These are phyloP conservation scores for Xylaria bambusicola DNA, from an alignment of 495 filamentous ascomycete genomes.

Conservation along the genomic window DNA sequence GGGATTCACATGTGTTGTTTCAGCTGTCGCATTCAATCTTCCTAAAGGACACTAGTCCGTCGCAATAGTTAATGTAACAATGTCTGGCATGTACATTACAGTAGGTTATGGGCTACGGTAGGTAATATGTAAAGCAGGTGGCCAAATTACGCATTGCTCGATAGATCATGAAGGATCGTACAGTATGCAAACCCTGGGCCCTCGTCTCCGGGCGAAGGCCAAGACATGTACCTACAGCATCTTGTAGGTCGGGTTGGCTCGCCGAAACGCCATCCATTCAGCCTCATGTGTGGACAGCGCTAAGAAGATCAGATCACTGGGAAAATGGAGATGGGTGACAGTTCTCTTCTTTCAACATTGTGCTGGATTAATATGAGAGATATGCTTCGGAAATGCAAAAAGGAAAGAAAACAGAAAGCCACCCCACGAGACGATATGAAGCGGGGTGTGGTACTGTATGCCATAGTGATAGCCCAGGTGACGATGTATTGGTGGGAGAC, in stretches of 20 bases:
- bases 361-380: not conserved
- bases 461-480: not conserved
- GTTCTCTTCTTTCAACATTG: not conserved
- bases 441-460: constrained; percentile 1
- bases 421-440: constrained; percentile 16
- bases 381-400: constrained; percentile 2
- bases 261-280: constrained; percentile 27
- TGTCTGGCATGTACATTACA: not conserved
- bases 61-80: not conserved
- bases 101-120: not conserved
- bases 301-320: not conserved
- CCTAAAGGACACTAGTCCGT: not conserved
- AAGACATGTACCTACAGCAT: too few relatives aligned
- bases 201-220: not conserved
- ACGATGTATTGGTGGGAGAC: constrained; percentile 1
- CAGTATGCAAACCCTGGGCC: not conserved
- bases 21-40: constrained; percentile 11
- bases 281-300: constrained; percentile 33
- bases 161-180: not conserved
- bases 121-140: not conserved
- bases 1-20: constrained; percentile 14
- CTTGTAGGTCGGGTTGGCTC: too few relatives aligned
- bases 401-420: constrained; percentile 6
- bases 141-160: not conserved
- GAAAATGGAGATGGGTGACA: not conserved